Evolutionary conservation across 2,329 filamentous ascomycete genomes (phyloP).

Genomic region (Magnaporthiopsis rhizophila): DNA sequence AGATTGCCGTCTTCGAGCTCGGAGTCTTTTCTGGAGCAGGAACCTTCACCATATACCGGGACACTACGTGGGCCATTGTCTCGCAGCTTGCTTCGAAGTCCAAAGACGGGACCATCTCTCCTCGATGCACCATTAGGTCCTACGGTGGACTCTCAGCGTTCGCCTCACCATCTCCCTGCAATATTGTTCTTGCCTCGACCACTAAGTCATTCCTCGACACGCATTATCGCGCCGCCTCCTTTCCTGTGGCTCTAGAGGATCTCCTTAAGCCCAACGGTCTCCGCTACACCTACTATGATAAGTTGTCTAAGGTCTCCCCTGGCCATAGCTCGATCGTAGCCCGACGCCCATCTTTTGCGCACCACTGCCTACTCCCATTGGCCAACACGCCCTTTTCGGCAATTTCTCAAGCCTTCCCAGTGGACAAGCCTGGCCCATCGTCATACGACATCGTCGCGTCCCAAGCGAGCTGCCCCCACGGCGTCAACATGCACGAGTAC

Average conservation of each 20-base stretch:
- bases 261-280: slow-evolving; percentile 40
- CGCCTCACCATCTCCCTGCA: not conserved
- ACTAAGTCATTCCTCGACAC: slow-evolving; percentile 23
- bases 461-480: slow-evolving; percentile 37
- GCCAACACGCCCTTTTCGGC: slow-evolving; percentile 24
- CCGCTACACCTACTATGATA: slow-evolving; percentile 40
- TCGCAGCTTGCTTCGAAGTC: slow-evolving; percentile 17
- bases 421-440: slow-evolving; percentile 31
- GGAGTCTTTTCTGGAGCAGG: slow-evolving; percentile 19
- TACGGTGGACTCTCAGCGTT: not conserved
- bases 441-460: slow-evolving; percentile 47
- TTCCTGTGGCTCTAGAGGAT: slow-evolving; percentile 31
- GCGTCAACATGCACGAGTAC: slow-evolving; percentile 43
- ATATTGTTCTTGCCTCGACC: slow-evolving; percentile 5
- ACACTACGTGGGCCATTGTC: slow-evolving; percentile 32
- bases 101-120: not conserved
- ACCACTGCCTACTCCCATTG: slow-evolving; percentile 35
- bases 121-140: not conserved
- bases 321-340: slow-evolving; percentile 14
- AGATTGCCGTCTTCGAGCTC: slow-evolving; percentile 33
- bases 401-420: slow-evolving; percentile 18
- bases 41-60: slow-evolving; percentile 25
- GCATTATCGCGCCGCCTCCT: slow-evolving; percentile 34
- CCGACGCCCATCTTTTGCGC: slow-evolving; percentile 30
- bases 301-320: slow-evolving; percentile 28